Conservation (phyloP, 1,284 basidiomycete species). For the Trichosporon faecale region DNA sequence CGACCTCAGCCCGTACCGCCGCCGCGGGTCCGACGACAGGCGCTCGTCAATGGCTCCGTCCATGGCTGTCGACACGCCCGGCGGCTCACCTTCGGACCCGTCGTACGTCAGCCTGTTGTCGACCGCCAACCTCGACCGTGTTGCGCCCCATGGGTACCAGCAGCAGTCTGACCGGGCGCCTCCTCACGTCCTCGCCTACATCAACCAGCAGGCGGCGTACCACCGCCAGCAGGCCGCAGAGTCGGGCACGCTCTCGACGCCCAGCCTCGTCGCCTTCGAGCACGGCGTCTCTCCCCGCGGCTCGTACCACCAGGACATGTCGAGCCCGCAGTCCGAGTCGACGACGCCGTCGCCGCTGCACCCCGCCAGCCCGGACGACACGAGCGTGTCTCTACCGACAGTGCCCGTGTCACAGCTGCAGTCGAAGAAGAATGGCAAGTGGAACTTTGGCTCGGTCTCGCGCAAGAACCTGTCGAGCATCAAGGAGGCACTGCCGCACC, state of each 20-base stretch:
- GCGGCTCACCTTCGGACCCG: background rate
- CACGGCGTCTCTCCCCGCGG: background rate
- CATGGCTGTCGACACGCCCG: background rate
- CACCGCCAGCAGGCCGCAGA: slow-evolving; percentile 17
- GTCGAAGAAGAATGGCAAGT: slow-evolving; percentile 51
- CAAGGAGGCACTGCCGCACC: slow-evolving; percentile 1
- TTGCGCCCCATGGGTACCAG: slow-evolving; percentile 7
- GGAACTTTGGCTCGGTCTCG: slow-evolving; percentile 55
- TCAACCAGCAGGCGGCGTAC: slow-evolving; percentile 32
- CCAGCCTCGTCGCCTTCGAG: slow-evolving; percentile 11
- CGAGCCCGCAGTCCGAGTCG: background rate
- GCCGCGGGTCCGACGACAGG: slow-evolving; percentile 26
- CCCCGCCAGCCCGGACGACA: slow-evolving; percentile 3
- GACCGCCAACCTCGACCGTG: slow-evolving; percentile 22
- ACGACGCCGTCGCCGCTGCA: slow-evolving; percentile 6
- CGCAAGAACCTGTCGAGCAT: slow-evolving; percentile 6
- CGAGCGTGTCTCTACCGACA: background rate
- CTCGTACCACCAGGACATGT: slow-evolving; percentile 3
- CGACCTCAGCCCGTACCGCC: slow-evolving; percentile 33
- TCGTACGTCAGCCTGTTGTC: slow-evolving; percentile 28
- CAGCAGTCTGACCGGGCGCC: slow-evolving; percentile 12
- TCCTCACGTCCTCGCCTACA: slow-evolving; percentile 30
- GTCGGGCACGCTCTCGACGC: slow-evolving; percentile 15
- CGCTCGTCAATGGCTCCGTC: background rate
- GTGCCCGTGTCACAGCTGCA: background rate